phyloP scores from a whole-genome alignment of 139 green algal genomes.

The Micromonas commoda region DNA sequence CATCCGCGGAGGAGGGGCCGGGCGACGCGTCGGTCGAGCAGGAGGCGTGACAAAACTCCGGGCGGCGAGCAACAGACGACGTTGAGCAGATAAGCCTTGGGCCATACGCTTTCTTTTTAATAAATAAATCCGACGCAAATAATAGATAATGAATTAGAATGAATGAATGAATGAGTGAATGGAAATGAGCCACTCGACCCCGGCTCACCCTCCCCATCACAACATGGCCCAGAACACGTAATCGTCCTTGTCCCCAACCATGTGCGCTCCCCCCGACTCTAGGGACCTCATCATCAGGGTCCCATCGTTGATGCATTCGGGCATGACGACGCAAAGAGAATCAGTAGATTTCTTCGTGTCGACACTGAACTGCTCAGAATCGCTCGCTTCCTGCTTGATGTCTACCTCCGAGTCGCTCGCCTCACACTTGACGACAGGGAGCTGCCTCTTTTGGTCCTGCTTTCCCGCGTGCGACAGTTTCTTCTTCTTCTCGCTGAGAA shows the following conservation, averaged over 20 bases:
- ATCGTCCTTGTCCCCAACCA: no score
- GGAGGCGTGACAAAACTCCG: no score
- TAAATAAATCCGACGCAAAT: neutral
- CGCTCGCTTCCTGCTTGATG: no score
- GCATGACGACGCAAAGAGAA: neutral
- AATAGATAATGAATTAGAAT: neutral
- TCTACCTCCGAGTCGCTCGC: neutral
- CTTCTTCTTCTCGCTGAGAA: neutral
- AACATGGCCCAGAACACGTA: no score
- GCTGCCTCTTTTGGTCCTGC: neutral
- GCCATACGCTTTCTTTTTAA: no score
- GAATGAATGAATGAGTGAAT: no score
- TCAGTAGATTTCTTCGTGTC: neutral
- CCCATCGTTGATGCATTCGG: neutral
- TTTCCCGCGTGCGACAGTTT: neutral
- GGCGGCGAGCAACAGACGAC: no score
- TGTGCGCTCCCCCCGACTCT: no score
- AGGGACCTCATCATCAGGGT: neutral
- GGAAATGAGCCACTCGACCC: no score
- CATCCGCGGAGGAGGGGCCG: neutral
- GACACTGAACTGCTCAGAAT: neutral
- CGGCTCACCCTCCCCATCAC: no score
- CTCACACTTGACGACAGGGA: neutral
- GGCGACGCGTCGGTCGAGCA: neutral
- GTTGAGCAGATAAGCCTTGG: no score